These are phyloP conservation scores for Chaetomium strumarium DNA, from an alignment of 2,329 filamentous ascomycete genomes.

Conservation along the genomic window DNA sequence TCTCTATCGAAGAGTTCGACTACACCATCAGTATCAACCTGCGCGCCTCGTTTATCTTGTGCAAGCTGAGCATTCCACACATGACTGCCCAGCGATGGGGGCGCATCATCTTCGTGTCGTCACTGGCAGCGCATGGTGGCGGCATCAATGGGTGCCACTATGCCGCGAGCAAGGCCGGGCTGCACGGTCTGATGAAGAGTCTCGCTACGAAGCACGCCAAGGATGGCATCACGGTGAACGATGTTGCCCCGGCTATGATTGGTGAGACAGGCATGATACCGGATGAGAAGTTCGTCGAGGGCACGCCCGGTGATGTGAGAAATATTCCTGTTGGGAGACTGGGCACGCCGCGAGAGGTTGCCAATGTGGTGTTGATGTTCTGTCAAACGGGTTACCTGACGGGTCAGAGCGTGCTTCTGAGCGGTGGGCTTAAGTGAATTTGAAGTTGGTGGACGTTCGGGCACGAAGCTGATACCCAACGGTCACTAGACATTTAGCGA, in stretches of 20 bases:
- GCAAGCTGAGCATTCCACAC: constrained; percentile 53
- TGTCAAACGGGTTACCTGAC: constrained; percentile 13
- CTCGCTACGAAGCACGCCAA: constrained; percentile 53
- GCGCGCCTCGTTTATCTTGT: constrained; percentile 55
- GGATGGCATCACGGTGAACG: constrained; percentile 59
- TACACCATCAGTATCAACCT: constrained; percentile 57
- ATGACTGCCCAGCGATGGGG: constrained; percentile 59
- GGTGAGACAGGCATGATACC: constrained; percentile 59
- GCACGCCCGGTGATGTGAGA: constrained; percentile 52
- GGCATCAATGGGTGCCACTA: constrained; percentile 59
- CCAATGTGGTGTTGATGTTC: constrained; percentile 45
- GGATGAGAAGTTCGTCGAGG: constrained; percentile 43
- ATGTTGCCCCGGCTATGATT: constrained; percentile 65
- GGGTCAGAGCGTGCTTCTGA: constrained; percentile 13
- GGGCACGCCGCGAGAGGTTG: constrained; percentile 53
- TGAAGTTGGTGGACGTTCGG: too few relatives aligned
- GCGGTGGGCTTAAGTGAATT: constrained; percentile 10
- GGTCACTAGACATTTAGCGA: too few relatives aligned
- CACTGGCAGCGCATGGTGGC: constrained; percentile 56
- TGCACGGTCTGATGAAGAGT: constrained; percentile 61
- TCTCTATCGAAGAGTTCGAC: constrained; percentile 59
- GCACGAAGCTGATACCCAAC: too few relatives aligned
- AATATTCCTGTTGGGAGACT: constrained; percentile 55
- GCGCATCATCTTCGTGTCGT: constrained; percentile 58
- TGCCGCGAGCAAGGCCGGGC: constrained; percentile 55